A percentile compares a stretch with the other conserved stretches of the same genome.
These are phyloP conservation scores for Platanus orientalis DNA, from an alignment of 164 flowering plant genomes.

Conservation along the genomic window DNA sequence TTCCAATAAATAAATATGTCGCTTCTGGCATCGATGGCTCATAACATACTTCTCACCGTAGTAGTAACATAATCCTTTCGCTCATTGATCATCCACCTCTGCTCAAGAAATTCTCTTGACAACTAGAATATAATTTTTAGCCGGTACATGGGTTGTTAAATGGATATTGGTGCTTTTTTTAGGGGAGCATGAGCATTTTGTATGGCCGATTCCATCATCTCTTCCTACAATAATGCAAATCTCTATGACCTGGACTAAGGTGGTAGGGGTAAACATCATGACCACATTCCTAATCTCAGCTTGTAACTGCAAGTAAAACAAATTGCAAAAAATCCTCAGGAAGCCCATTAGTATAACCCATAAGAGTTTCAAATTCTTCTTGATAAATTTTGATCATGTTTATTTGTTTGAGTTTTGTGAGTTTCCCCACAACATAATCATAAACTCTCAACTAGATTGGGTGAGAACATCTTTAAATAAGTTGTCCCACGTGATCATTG, in stretches of 20 bases:
- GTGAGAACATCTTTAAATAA: too few relatives aligned
- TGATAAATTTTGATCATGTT: not conserved
- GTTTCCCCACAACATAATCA: too few relatives aligned
- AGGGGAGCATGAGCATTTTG: not conserved
- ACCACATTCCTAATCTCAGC: not conserved
- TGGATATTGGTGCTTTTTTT: not conserved
- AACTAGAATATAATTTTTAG: not conserved
- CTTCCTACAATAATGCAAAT: not conserved
- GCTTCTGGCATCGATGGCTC: not conserved
- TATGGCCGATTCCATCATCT: not conserved
- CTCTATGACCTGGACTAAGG: not conserved
- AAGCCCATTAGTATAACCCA: not conserved
- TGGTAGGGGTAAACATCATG: constrained; percentile 1
- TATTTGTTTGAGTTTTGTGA: not conserved
- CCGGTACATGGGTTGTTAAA: not conserved
- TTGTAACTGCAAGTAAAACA: not conserved
- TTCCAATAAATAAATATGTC: not conserved
- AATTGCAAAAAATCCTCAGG: not conserved
- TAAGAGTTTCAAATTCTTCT: not conserved
- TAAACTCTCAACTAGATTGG: too few relatives aligned
- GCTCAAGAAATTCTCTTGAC: not conserved
- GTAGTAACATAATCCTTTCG: not conserved
- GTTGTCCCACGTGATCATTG: too few relatives aligned
- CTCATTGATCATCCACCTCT: not conserved
- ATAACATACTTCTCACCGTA: not conserved